phyloP scores from a whole-genome alignment of 805 yeast species.

The Ogataea neopini region DNA sequence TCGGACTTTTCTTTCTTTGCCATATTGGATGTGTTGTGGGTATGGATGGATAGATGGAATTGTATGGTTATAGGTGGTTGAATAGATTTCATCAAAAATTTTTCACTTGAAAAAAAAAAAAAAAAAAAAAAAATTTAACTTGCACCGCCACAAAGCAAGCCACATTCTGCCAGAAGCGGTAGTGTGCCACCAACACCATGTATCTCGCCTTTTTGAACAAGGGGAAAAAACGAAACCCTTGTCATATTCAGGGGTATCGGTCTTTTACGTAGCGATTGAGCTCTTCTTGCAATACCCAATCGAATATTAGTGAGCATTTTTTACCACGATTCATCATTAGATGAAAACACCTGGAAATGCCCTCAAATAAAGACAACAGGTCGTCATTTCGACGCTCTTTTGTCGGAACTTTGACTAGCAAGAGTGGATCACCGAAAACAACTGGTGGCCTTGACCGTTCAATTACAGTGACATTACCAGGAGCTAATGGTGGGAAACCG shows the following conservation, averaged over 20 bases:
- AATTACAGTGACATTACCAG: slow-evolving; percentile 6
- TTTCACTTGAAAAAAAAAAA: slow-evolving; percentile 9
- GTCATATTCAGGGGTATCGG: background rate
- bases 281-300: no score
- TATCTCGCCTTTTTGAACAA: background rate
- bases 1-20: slow-evolving; percentile 46
- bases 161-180: background rate
- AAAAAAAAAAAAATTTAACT: slow-evolving; percentile 4
- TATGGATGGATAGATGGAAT: background rate
- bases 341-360: slow-evolving; percentile 1
- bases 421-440: background rate
- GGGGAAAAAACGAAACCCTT: background rate
- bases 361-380: slow-evolving; percentile 3
- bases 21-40: slow-evolving; percentile 27
- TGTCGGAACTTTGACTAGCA: slow-evolving; percentile 2
- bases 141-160: slow-evolving; percentile 8
- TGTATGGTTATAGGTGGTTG: background rate
- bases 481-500: background rate
- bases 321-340: background rate
- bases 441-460: background rate
- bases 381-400: slow-evolving; percentile 4
- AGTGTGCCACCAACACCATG: background rate
- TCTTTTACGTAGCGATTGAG: no score
- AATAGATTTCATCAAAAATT: slow-evolving; percentile 1
- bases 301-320: no score